phyloP scores from a whole-genome alignment of 1,284 basidiomycete species.

The Cryptococcus sp. region DNA sequence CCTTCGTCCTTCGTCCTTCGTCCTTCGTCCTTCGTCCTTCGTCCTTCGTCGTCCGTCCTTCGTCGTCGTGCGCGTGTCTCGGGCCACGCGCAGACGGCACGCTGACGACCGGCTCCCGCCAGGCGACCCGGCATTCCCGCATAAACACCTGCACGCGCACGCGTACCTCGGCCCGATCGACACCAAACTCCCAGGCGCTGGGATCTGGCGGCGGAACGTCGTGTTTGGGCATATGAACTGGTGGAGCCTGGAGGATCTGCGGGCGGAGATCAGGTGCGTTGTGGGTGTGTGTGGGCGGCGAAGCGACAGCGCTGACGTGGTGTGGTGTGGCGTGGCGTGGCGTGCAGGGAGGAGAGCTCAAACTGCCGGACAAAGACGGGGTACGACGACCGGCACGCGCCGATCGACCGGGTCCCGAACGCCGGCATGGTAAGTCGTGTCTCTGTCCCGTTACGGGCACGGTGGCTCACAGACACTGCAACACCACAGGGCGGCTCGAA shows the following conservation, averaged over 20 bases:
- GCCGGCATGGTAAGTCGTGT: constrained; percentile 37
- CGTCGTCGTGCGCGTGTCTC: too few species aligned
- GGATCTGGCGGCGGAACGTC: constrained; percentile 44
- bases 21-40: not conserved
- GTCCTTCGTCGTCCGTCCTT: not conserved
- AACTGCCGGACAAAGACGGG: constrained; percentile 49
- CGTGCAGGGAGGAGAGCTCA: constrained; percentile 39
- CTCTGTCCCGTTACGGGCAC: too few species aligned
- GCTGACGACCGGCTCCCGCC: too few species aligned
- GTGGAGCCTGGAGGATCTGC: constrained; percentile 47
- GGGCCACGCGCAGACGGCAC: too few species aligned
- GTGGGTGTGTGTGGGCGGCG: not conserved
- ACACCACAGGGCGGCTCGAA: not conserved
- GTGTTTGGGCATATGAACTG: constrained; percentile 44
- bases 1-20: not conserved
- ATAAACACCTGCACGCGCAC: constrained; percentile 47
- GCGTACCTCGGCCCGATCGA: constrained; percentile 44
- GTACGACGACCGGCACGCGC: constrained; percentile 34
- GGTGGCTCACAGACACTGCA: not conserved
- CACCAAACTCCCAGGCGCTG: constrained; percentile 33
- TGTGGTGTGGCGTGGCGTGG: not conserved
- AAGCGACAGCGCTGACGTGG: not conserved
- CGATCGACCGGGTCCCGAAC: constrained; percentile 42
- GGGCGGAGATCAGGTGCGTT: constrained; percentile 47
- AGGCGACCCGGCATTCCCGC: constrained; percentile 46